Base-by-base conservation (phyloP, 768 basidiomycete genomes). In the Mycena maculata region DNA sequence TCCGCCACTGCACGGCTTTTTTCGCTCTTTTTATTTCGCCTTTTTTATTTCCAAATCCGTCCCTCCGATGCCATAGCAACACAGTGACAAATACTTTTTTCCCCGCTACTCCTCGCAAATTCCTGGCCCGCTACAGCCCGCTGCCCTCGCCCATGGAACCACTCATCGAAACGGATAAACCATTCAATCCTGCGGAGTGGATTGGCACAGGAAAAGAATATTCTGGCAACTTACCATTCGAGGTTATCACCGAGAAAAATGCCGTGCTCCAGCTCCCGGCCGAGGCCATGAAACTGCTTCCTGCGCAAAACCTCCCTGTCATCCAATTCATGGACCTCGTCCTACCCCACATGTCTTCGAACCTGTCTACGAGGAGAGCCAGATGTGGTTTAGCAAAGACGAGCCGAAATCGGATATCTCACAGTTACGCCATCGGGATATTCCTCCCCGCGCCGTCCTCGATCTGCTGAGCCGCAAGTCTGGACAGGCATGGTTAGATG, bases 401-500 rank as follows among this genome's bases (percentile, higher is more conserved):
- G 60, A 62, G 60, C 50, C 60, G 50, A 54, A 39, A 2, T 44
- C 41, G 13, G 44, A 45, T 20, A 45, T 45, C n/a, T n/a, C 44
- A 12, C 44, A 22, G 8, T 23, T 57, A 7, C 12, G 10, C 4
- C 12, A 27, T 3, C 48, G 59, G 11, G 48, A 11, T 18, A 36
- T 53, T 13, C 50, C 50, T 4, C 60, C 60, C 18, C 15, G 20
- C 31, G 23, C 28, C 9, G 50, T 53, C 20, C 41, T 62, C 11
- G 27, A 53, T 12, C 49, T 58, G 33, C 41, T 62, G 4, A 31
- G 20, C 50, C 49, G 39, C 25, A 62, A 53, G 12, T 62, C 20
- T 45, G 71, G 72, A 8, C 71, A 75, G 49, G 64, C 60, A 7
- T 75, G 74, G 72, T 68, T 72, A 23, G 63, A 72, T 52, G 74